Evolutionary conservation across 805 yeast genomes (phyloP), one percentile per base, ranked within the genome.

Genomic region (Metschnikowia orientalis): DNA sequence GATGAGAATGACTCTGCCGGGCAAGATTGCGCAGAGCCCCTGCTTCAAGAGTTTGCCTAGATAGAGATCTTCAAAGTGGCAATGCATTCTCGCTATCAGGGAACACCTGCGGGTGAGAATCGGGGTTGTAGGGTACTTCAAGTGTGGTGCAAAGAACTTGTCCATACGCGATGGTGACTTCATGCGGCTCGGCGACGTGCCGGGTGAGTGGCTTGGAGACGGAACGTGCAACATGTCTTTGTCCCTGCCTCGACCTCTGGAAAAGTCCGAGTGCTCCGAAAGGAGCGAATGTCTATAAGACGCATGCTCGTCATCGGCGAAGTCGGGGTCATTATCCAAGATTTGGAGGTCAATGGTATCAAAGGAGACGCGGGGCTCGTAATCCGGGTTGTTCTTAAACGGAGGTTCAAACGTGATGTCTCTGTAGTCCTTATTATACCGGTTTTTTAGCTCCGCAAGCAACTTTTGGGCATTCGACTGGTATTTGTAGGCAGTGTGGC

Each of bases 1-100:
- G 18, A 80, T 77, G 51, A 83, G 50, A 4, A 82, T 63, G 1
- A 71, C 69, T 47, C 88, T 63, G 23, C 64, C 61, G 0, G 77
- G 77, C 27, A 76, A 53, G 0, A 69, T 63, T 0, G 75, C 71
- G 10, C 42, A 43, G 14, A 50, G 31, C 18, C 48, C 47, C 17
- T 45, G 41, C 12, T 55, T 50, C 20, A 51, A 43, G 18, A 69
- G 40, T 26, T 62, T 54, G 2, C 63, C 61, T 10, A 59, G 45
- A 38, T 73, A 75, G 32, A 76, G 51, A 18, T 54, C 54, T 37
- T 75, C 79, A 45, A 61, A 76, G 19, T 65, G 56, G 28, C 52
- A 47, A 53, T 76, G 81, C 29, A 61, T 54, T 34, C 66, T 68
- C 6, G 77, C 64, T 30, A 61, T 56, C 3, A 76, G 67, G 45